Base-by-base conservation (phyloP, 169 alveolate species). In the Eimeria brunetti region DNA sequence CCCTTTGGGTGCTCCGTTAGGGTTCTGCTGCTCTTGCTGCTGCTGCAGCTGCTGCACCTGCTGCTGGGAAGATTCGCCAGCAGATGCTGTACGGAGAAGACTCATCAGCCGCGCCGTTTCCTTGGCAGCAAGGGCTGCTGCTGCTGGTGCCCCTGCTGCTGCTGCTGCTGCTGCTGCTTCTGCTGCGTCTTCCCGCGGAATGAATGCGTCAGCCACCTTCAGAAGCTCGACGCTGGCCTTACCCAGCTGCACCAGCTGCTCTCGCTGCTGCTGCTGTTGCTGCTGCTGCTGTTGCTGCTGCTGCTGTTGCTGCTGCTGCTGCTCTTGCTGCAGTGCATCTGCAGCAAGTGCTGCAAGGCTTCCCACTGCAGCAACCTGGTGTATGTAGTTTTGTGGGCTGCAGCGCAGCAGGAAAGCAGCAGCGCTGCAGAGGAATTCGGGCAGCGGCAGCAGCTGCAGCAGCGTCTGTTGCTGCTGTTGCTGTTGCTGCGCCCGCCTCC, bases 311-410 rank as follows among this genome's bases (percentile, higher is more conserved):
- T 75, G 58, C 85, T 75, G 56, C 58, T 14, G 85, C 51, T 75
- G 49, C 27, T 27, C 20, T n/a, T 83, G 90, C 90, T 83, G 90
- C 38, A 83, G 53, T 11, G 75, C 90, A 49, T 83, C 90, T 1
- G 76, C 90, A 56, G 90, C 90, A 83, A 83, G 90, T 16, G 76
- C 75, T 49, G 75, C 90, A 30, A 83, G 90, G 90, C 90, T 83
- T 18, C 71, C 76, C 90, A 83, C 18, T 38, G 90, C 76, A 18
- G 90, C 90, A 6, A 53, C 56, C 51, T 53, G 73, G 56, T 83
- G 90, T 1, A 56, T 11, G 22, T 3, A 3, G 53, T 83, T 33
- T 36, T 27, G 75, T 56, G 58, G 22, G 71, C 76, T 83, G 53
- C 73, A 27, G 53, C 90, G 71, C 90, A 30, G 56, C 20, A 83